A percentile compares a stretch with the other conserved stretches of the same genome.
These are phyloP conservation scores for Mycena pura DNA, from an alignment of 768 basidiomycete genomes.

Conservation along the genomic window DNA sequence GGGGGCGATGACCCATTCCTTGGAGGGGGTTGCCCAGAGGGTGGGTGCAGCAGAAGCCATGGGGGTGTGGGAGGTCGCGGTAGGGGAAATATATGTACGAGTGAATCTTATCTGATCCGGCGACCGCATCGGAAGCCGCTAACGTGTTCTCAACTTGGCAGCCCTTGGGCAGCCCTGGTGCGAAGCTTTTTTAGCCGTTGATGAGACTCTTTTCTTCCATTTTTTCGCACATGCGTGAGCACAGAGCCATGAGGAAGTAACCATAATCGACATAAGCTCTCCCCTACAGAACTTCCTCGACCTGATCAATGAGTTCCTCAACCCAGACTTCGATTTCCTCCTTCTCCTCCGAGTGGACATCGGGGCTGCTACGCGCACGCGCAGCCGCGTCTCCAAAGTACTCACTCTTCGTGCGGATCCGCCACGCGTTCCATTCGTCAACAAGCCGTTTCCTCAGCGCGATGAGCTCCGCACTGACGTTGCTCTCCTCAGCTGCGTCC, in stretches of 20 bases:
- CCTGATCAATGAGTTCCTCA: slow-evolving; percentile 92
- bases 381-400: slow-evolving; percentile 56
- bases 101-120: too few relatives aligned
- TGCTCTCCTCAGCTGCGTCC: slow-evolving; percentile 94
- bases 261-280: slow-evolving; percentile 33
- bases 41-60: slow-evolving; percentile 12
- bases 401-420: slow-evolving; percentile 71
- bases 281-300: slow-evolving; percentile 76
- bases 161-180: background rate
- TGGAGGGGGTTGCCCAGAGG: slow-evolving; percentile 64
- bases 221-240: slow-evolving; percentile 14
- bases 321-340: slow-evolving; percentile 95
- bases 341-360: too few relatives aligned
- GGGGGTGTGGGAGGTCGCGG: slow-evolving; percentile 55
- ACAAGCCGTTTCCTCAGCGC: slow-evolving; percentile 90
- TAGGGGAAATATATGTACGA: slow-evolving; percentile 21
- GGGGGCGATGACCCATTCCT: slow-evolving; percentile 87
- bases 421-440: slow-evolving; percentile 99
- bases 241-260: slow-evolving; percentile 12
- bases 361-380: too few relatives aligned
- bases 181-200: slow-evolving; percentile 17
- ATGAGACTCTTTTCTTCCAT: background rate
- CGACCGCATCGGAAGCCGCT: background rate
- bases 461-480: slow-evolving; percentile 91
- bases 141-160: slow-evolving; percentile 3